Base-by-base conservation (phyloP, 441 rosid genomes). In the Gossypium schwendimanii region DNA sequence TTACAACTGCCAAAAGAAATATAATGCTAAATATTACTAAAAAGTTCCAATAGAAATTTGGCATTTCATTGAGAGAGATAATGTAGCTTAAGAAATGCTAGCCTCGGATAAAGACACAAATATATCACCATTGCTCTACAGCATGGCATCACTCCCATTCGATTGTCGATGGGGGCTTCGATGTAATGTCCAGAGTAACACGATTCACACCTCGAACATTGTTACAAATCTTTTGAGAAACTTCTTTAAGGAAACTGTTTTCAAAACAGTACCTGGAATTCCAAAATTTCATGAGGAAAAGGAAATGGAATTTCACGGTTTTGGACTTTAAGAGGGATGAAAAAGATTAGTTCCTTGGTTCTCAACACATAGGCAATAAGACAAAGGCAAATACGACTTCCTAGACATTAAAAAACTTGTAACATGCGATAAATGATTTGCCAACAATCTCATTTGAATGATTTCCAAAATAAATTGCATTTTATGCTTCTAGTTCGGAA, bases 141-240 rank as follows among this genome's bases (percentile, higher is more conserved):
- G 20, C 49, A 41, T 63, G 72, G 75, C n/a, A n/a, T 63, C 80
- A 95, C 81, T 95, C 97, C 98, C 98, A 93, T 76, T 95, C 97
- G 26, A 95, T 93, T 3, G 97, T 95, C 69, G 98, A 93, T 58
- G 99, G 99, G 76, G 97, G 97, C 84, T 95, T 93, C 5, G 97
- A 91, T 76, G 98, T 95, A 12, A 95, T 91, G 84, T 95, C 96
- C 80, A 80, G 97, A 78, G 89, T 91, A 76, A 95, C 95, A 75
- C 99, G 85, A 80, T 95, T 95, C 36, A 95, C 97, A 54, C 97
- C 99, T 23, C 92, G 85, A 55, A 91, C 98, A 23, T 84, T 88
- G 75, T 91, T 91, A 75, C 99, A 95, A 63, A 93, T 90, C 80
- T 87, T 95, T 55, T 90, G 82, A 0, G 95, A 78, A 62, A 91